phyloP scores from a whole-genome alignment of 306 rosid species.

The Citrullus amarus region DNA sequence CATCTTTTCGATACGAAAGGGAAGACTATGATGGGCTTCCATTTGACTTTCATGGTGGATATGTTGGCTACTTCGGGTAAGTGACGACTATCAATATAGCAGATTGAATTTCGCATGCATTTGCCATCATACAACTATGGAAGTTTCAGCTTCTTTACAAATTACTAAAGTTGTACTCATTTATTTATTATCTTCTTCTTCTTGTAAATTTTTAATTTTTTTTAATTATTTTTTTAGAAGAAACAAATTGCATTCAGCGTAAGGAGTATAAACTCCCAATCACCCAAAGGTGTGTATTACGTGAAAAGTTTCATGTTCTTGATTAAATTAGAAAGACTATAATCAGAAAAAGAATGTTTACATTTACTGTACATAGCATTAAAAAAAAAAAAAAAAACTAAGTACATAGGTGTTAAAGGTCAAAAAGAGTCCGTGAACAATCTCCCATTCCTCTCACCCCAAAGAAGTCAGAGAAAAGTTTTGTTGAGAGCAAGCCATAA shows the following conservation, averaged over 20 bases:
- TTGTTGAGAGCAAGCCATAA: not conserved
- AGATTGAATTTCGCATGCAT: not conserved
- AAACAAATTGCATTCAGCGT: too few species aligned
- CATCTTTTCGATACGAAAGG: conserved; percentile 45
- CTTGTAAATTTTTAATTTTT: too few species aligned
- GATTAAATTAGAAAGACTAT: too few species aligned
- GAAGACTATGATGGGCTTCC: conserved; percentile 72
- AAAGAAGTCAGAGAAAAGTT: not conserved
- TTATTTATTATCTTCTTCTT: too few species aligned
- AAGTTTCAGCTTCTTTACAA: not conserved
- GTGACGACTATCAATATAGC: conserved; percentile 16
- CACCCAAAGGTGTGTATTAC: too few species aligned
- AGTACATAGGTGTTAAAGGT: not conserved
- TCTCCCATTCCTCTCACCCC: not conserved
- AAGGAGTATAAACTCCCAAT: too few species aligned
- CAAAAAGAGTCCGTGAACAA: not conserved
- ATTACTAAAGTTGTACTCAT: not conserved
- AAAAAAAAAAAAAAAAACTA: too few species aligned
- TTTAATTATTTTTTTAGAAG: too few species aligned
- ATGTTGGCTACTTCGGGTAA: conserved; percentile 91
- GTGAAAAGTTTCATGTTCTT: too few species aligned
- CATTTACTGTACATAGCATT: not conserved
- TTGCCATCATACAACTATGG: not conserved
- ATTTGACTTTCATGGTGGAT: conserved; percentile 92
- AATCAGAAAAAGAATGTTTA: not conserved